Conservation (phyloP, 768 basidiomycete species). For the Lactarius hengduanensis region DNA sequence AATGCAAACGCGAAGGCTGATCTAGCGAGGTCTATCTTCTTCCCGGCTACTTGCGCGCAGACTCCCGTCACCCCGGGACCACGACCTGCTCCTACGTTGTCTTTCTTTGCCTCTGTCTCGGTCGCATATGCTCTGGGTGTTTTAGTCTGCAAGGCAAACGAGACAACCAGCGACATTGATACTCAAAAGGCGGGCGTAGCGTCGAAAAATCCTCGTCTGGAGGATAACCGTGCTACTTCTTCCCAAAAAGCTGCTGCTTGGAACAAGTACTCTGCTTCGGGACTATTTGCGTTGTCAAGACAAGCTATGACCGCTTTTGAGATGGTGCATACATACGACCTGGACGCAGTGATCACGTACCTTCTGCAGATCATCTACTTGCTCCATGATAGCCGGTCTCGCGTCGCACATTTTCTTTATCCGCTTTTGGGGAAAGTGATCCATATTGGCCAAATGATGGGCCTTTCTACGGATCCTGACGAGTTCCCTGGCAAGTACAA, state of each 20-base stretch:
- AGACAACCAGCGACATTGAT: conserved; percentile 18
- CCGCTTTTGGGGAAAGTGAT: conserved; percentile 65
- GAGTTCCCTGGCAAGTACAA: conserved; percentile 47
- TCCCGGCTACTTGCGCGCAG: conserved; percentile 14
- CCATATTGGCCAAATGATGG: conserved; percentile 61
- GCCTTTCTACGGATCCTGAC: conserved; percentile 59
- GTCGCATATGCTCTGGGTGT: conserved; percentile 29
- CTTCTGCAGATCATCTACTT: conserved; percentile 55
- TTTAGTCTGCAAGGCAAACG: conserved; percentile 27
- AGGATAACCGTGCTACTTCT: conserved; percentile 19
- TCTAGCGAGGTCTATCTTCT: conserved; percentile 27
- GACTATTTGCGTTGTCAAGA: conserved; percentile 48
- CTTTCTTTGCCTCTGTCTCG: conserved; percentile 29
- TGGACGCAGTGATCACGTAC: conserved; percentile 60
- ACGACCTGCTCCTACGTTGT: conserved; percentile 24
- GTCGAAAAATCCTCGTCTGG: conserved; percentile 25
- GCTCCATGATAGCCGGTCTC: conserved; percentile 50
- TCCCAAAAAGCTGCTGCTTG: conserved; percentile 13
- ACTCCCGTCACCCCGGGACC: not conserved
- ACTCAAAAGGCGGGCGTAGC: conserved; percentile 11
- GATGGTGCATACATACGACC: conserved; percentile 44
- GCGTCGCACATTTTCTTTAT: conserved; percentile 43
- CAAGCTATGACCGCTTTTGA: conserved; percentile 49
- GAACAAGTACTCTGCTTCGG: conserved; percentile 32
- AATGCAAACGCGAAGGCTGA: conserved; percentile 23